Evolutionary conservation across 257 asterid species (phyloP), one percentile per base, ranked within the genome.

Genomic region (Avicennia marina): DNA sequence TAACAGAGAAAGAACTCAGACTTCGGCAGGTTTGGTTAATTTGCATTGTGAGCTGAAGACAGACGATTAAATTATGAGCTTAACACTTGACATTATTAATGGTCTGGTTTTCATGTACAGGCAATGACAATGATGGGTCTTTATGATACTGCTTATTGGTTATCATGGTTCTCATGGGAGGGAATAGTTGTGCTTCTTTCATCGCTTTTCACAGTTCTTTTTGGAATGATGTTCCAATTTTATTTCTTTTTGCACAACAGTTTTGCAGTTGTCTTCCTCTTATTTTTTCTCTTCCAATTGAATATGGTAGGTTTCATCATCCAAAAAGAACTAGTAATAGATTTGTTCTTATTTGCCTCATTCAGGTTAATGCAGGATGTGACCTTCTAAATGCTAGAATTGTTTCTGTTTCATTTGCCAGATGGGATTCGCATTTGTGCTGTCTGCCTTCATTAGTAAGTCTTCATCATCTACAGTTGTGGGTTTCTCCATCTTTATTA

Each of bases 71-170:
- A 29, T 29, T 3, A 29, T 7, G 33, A 29, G 33, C 7, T 29
- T 7, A 29, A 29, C 3, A 29, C 33, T 29, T 29, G 34, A 29
- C 12, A 36, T 36, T 36, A 2, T 36, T 36, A 36, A 36, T 36
- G 41, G 10, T 36, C 54, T 21, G 24, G 62, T 56, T 59, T 56
- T 54, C 40, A 31, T 74, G 58, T 20, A 51, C 84, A 86, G 98
- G 88, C 90, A 46, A 90, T 90, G 98, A 64, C 89, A 15, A 82
- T 90, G 81, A 90, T 90, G 98, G 98, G 98, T 11, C 98, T 90
- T 60, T 90, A 80, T 77, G 98, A 90, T 73, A 74, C 96, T 34
- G 95, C 96, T 20, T 90, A 90, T 62, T 90, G 98, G 98, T 67
- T 84, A 60, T 87, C 96, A 8, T 90, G 98, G 98, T 59, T 87